phyloP scores from a whole-genome alignment of 1,139 yeast genomes.

The Suhomyces terraborum region DNA sequence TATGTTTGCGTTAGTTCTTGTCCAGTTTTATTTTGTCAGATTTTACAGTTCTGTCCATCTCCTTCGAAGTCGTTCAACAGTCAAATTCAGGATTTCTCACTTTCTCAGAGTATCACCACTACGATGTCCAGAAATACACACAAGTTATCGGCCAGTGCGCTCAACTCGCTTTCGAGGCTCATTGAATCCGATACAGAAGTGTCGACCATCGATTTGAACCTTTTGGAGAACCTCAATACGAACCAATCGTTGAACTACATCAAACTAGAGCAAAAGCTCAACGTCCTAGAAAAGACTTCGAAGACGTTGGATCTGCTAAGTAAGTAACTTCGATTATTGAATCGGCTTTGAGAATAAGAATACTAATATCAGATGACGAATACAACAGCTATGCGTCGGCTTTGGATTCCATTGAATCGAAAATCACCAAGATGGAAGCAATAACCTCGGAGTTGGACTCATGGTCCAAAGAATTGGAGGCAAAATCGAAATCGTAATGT shows the following conservation, averaged over 20 bases:
- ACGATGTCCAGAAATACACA: constrained; percentile 35
- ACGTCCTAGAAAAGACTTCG: constrained; percentile 38
- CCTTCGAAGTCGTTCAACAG: neutral
- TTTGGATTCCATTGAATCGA: constrained; percentile 46
- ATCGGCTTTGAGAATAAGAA: too few relatives aligned
- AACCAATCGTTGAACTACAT: constrained; percentile 58
- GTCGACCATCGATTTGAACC: constrained; percentile 52
- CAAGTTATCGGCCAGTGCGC: constrained; percentile 32
- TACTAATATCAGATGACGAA: constrained; percentile 31
- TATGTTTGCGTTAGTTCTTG: neutral
- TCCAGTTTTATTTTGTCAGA: too few relatives aligned
- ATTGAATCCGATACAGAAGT: constrained; percentile 58
- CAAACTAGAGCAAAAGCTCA: constrained; percentile 52
- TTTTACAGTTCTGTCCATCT: too few relatives aligned
- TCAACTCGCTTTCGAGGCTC: constrained; percentile 25
- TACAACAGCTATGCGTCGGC: constrained; percentile 30
- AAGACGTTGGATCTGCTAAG: constrained; percentile 31
- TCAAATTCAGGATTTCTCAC: neutral
- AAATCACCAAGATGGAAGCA: constrained; percentile 46
- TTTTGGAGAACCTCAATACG: constrained; percentile 58
- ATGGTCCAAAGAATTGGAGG: constrained; percentile 59
- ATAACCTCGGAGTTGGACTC: constrained; percentile 58
- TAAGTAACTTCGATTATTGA: constrained; percentile 32
- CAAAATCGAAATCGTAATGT: constrained; percentile 23
- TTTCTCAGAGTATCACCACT: neutral